These are phyloP conservation scores for Myriosclerotinia duriaeana DNA, from an alignment of 2,329 filamentous ascomycete genomes.

Conservation along the genomic window DNA sequence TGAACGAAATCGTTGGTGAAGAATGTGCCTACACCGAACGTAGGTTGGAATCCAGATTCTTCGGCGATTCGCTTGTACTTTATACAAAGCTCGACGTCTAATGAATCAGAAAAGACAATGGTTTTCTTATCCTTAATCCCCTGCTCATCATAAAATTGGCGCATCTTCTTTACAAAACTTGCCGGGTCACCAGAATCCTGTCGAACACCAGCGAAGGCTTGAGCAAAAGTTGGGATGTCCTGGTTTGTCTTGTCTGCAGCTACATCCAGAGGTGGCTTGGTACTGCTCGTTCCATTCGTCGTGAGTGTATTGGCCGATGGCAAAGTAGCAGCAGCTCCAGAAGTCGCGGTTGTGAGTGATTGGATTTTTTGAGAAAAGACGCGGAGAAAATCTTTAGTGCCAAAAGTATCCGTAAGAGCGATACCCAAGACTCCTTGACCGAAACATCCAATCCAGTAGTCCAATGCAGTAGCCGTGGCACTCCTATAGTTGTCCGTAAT, in stretches of 20 bases:
- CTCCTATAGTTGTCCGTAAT: conserved; percentile 81
- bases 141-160: conserved; percentile 46
- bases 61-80: conserved; percentile 87
- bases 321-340: conserved; percentile 32
- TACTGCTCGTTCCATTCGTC: conserved; percentile 1
- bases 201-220: conserved; percentile 65
- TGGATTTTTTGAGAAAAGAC: conserved; percentile 73
- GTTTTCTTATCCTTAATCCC: conserved; percentile 77
- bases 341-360: conserved; percentile 40
- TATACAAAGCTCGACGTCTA: conserved; percentile 87
- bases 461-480: conserved; percentile 80
- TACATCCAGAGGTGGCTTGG: conserved; percentile 42
- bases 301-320: conserved; percentile 28
- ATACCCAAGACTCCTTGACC: conserved; percentile 81
- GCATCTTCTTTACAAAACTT: conserved; percentile 64
- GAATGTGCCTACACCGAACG: conserved; percentile 93
- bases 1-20: conserved; percentile 92
- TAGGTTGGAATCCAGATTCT: conserved; percentile 74
- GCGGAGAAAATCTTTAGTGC: conserved; percentile 82
- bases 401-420: conserved; percentile 94
- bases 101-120: conserved; percentile 92
- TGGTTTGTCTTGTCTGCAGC: conserved; percentile 43
- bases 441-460: conserved; percentile 89
- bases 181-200: conserved; percentile 72
- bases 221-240: conserved; percentile 55